These are phyloP conservation scores for Pogostemon cablin DNA, from an alignment of 257 asterid species.

Conservation along the genomic window DNA sequence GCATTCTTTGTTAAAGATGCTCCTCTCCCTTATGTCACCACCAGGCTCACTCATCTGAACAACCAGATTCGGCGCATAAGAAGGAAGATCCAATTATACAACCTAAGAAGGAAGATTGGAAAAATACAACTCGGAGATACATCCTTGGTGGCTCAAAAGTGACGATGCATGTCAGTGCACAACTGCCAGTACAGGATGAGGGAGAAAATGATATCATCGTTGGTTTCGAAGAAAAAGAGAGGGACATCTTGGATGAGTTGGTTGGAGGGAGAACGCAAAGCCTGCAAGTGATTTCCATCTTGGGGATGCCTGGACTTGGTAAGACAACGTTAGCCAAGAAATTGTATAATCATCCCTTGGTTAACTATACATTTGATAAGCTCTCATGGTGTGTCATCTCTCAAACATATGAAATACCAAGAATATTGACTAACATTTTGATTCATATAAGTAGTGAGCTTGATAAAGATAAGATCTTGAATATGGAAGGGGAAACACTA, in stretches of 20 bases:
- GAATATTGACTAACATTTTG: not conserved
- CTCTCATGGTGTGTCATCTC: slow-evolving; percentile 33
- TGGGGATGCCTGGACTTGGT: not conserved
- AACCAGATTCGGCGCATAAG: not conserved
- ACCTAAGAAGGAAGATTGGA: not conserved
- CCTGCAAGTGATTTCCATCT: slow-evolving; percentile 16
- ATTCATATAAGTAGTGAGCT: not conserved
- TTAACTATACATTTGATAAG: slow-evolving; percentile 27
- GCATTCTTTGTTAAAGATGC: not conserved
- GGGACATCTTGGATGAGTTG: no score
- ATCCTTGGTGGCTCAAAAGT: not conserved
- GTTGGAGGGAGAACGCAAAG: not conserved
- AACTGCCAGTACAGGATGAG: not conserved
- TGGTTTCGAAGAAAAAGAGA: not conserved
- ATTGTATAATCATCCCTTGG: slow-evolving; percentile 22
- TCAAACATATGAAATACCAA: not conserved
- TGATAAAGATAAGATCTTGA: not conserved
- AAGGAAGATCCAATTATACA: not conserved
- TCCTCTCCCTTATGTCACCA: not conserved
- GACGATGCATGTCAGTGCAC: not conserved
- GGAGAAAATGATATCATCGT: no score
- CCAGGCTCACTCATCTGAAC: not conserved
- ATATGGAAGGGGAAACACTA: not conserved
- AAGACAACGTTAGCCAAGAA: slow-evolving; percentile 1
- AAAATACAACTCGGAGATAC: not conserved